Conservation (phyloP, 1,139 yeast species). For the Pneumocystis carinii region DNA sequence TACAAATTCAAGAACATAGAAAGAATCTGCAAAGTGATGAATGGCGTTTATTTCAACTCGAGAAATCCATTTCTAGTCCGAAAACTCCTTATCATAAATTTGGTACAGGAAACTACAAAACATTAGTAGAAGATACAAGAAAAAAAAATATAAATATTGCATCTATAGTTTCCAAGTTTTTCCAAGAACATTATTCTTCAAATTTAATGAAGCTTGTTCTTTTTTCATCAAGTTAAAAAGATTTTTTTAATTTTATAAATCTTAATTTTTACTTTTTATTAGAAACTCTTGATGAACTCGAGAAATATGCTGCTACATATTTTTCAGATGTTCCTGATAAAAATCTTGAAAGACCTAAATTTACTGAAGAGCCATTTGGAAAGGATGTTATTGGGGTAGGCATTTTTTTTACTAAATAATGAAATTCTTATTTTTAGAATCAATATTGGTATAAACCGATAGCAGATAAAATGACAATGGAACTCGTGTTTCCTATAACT, state of each 20-base stretch:
- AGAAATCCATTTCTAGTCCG: slow-evolving; percentile 55
- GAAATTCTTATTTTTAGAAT: background rate
- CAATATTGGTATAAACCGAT: slow-evolving; percentile 40
- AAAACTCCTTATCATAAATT: slow-evolving; percentile 58
- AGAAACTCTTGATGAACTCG: slow-evolving; percentile 56
- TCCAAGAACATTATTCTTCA: slow-evolving; percentile 55
- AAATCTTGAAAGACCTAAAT: slow-evolving; percentile 30
- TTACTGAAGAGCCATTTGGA: slow-evolving; percentile 32
- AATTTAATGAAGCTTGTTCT: slow-evolving; percentile 78
- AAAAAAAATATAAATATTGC: too few relatives aligned
- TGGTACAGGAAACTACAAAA: slow-evolving; percentile 54
- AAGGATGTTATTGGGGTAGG: slow-evolving; percentile 34
- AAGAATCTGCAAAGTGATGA: slow-evolving; percentile 78
- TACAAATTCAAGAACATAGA: slow-evolving; percentile 45
- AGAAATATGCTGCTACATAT: slow-evolving; percentile 53
- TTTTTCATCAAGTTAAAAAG: slow-evolving; percentile 20
- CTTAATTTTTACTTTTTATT: slow-evolving; percentile 34
- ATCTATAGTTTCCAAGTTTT: too few relatives aligned
- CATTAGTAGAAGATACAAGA: slow-evolving; percentile 54
- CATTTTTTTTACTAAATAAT: slow-evolving; percentile 18
- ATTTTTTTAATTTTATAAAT: background rate
- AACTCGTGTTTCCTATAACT: slow-evolving; percentile 58
- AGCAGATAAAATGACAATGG: slow-evolving; percentile 57
- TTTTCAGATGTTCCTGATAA: slow-evolving; percentile 52
- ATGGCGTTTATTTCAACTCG: slow-evolving; percentile 81